Percentiles rank a stretch among this genome's conserved stretches.
Conservation (phyloP, 1,284 basidiomycete species). For the Boletus mariae region DNA sequence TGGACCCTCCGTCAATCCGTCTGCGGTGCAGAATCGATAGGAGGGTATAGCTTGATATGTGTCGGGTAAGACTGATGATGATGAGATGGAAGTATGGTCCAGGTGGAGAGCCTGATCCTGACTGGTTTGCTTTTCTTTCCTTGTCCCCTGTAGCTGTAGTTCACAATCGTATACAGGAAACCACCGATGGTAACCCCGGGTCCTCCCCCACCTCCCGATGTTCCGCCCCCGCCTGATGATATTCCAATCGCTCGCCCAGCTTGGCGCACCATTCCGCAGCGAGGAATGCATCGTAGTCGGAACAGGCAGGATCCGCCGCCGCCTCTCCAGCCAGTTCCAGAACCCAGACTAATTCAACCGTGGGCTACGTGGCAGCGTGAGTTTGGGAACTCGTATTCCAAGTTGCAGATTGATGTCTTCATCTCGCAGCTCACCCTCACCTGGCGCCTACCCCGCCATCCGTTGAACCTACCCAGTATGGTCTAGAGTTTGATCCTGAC, state of each 20-base stretch:
- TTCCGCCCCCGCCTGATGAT: slow-evolving; percentile 39
- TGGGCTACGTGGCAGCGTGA: slow-evolving; percentile 73
- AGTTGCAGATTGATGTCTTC: slow-evolving; percentile 4
- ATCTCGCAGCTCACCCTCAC: slow-evolving; percentile 43
- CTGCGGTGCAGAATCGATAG: slow-evolving; percentile 69
- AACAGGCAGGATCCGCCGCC: slow-evolving; percentile 34
- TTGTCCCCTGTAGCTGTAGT: background rate
- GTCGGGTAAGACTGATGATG: slow-evolving; percentile 54
- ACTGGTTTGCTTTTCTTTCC: slow-evolving; percentile 47
- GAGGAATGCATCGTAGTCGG: slow-evolving; percentile 39
- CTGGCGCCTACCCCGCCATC: slow-evolving; percentile 49
- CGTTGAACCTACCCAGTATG: slow-evolving; percentile 55
- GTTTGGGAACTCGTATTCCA: slow-evolving; percentile 29
- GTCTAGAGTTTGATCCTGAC: slow-evolving; percentile 68
- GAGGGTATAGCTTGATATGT: slow-evolving; percentile 80
- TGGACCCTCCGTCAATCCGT: slow-evolving; percentile 65
- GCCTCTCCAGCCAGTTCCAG: slow-evolving; percentile 32
- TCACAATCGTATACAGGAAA: slow-evolving; percentile 38
- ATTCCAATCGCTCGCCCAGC: slow-evolving; percentile 42
- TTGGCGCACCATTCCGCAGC: slow-evolving; percentile 52
- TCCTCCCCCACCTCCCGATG: slow-evolving; percentile 41
- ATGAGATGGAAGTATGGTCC: slow-evolving; percentile 69
- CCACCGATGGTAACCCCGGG: slow-evolving; percentile 37
- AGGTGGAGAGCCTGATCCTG: slow-evolving; percentile 71
- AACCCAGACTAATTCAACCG: slow-evolving; percentile 40